A percentile compares a stretch with the other conserved stretches of the same genome.
phyloP scores from a whole-genome alignment of 192 early-diverging fungal genomes.

The Linnemannia zychae region DNA sequence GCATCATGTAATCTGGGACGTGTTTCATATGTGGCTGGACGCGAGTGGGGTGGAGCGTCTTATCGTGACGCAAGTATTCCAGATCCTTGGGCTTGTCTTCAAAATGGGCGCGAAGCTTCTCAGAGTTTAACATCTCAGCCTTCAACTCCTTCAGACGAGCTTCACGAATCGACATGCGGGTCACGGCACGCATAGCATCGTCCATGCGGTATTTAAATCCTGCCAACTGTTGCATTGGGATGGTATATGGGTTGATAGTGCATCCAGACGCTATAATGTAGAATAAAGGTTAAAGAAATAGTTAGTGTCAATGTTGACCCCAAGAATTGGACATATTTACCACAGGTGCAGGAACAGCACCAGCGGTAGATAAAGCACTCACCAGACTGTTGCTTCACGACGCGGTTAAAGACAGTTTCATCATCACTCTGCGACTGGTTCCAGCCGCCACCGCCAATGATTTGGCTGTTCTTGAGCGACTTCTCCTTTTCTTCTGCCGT shows the following conservation, averaged over 20 bases:
- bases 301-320: background rate
- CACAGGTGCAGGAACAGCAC: background rate
- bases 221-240: slow-evolving; percentile 91
- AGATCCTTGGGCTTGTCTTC: slow-evolving; percentile 96
- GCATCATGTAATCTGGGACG: slow-evolving; percentile 94
- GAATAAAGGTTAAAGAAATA: background rate
- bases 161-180: slow-evolving; percentile 82
- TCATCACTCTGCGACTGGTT: slow-evolving; percentile 63
- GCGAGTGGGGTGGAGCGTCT: slow-evolving; percentile 83
- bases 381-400: slow-evolving; percentile 79
- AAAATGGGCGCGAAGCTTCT: slow-evolving; percentile 94
- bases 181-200: slow-evolving; percentile 88
- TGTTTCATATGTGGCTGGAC: slow-evolving; percentile 93
- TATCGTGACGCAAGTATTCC: slow-evolving; percentile 92
- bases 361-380: background rate
- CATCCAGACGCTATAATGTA: slow-evolving; percentile 40
- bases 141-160: slow-evolving; percentile 96
- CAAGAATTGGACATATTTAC: slow-evolving; percentile 4
- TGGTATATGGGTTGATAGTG: slow-evolving; percentile 82
- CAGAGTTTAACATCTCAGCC: slow-evolving; percentile 94
- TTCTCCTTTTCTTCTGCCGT: slow-evolving; percentile 62
- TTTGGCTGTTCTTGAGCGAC: slow-evolving; percentile 33
- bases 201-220: slow-evolving; percentile 93
- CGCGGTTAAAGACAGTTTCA: slow-evolving; percentile 78
- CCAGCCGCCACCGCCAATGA: slow-evolving; percentile 45